Conservation (phyloP, 441 rosid genomes). For the Erodium trifolium region DNA sequence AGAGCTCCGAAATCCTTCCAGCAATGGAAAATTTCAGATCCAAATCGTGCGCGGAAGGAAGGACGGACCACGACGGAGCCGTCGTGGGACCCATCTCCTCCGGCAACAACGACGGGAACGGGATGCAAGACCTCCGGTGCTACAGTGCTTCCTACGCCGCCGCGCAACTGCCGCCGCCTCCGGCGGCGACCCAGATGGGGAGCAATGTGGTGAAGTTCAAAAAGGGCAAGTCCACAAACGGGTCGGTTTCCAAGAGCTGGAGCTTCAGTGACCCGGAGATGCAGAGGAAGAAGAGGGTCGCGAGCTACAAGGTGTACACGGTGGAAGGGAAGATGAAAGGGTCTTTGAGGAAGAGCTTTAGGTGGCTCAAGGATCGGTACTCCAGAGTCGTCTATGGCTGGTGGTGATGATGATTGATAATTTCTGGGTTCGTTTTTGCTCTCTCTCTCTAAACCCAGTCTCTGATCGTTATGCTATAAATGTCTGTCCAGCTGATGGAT, state of each 20-base stretch:
- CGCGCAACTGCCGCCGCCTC: slow-evolving; percentile 16
- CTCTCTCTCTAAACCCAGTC: no score
- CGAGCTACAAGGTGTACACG: slow-evolving; percentile 63
- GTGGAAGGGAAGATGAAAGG: slow-evolving; percentile 81
- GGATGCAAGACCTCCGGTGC: slow-evolving; percentile 66
- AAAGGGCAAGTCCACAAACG: slow-evolving; percentile 38
- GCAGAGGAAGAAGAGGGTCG: slow-evolving; percentile 88
- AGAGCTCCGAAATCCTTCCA: not conserved
- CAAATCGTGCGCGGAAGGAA: slow-evolving; percentile 31
- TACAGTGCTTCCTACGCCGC: slow-evolving; percentile 46
- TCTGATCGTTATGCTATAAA: no score
- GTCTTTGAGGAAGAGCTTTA: slow-evolving; percentile 68
- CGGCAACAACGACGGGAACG: not conserved
- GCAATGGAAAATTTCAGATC: slow-evolving; percentile 48
- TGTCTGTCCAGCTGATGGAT: not conserved
- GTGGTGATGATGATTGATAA: slow-evolving; percentile 29
- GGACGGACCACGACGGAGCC: slow-evolving; percentile 14
- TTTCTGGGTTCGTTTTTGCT: not conserved
- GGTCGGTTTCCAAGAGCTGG: slow-evolving; percentile 44
- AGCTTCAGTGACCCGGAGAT: slow-evolving; percentile 69
- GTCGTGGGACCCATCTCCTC: slow-evolving; percentile 16
- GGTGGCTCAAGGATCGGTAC: slow-evolving; percentile 73
- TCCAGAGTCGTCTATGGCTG: slow-evolving; percentile 54
- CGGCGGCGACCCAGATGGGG: no score
- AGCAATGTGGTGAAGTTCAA: slow-evolving; percentile 27